These are phyloP conservation scores for Amaranthus cruentus DNA, from an alignment of 148 eudicot species.

Conservation along the genomic window DNA sequence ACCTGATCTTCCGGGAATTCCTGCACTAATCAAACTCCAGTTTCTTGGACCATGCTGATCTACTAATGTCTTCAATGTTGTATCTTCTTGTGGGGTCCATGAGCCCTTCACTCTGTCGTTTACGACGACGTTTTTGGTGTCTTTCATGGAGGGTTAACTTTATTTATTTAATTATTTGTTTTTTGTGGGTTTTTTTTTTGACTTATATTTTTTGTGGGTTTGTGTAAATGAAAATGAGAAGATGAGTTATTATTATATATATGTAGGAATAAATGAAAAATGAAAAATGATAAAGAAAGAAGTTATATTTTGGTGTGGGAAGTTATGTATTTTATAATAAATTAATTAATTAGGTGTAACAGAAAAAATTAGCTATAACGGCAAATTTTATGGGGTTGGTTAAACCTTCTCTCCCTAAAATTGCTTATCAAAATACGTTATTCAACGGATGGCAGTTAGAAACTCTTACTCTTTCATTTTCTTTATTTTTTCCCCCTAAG, in stretches of 20 bases:
- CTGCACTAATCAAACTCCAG: constrained; percentile 55
- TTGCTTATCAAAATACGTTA: constrained; percentile 15
- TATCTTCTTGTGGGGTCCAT: constrained; percentile 68
- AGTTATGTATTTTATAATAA: neutral
- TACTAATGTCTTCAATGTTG: constrained; percentile 34
- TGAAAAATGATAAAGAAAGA: constrained; percentile 11
- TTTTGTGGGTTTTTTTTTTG: neutral
- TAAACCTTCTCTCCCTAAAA: neutral
- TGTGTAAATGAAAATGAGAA: neutral
- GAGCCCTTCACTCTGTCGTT: constrained; percentile 40
- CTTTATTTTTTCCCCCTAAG: neutral
- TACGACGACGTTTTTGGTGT: constrained; percentile 1
- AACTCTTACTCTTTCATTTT: constrained; percentile 14
- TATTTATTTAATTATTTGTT: neutral
- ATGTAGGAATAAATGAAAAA: neutral
- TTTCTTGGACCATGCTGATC: constrained; percentile 56
- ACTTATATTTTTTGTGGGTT: neutral
- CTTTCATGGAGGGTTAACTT: neutral
- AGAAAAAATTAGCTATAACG: constrained; percentile 26
- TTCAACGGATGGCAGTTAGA: constrained; percentile 37
- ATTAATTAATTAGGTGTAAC: constrained; percentile 14
- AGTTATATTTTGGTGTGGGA: constrained; percentile 40
- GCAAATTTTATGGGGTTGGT: constrained; percentile 18
- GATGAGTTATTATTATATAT: neutral
- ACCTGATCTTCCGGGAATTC: constrained; percentile 57